Evolutionary conservation across 129 eudicot species (phyloP), one percentile per base, ranked within the genome.

Genomic region (Chrysanthemum lavandulifolium): DNA sequence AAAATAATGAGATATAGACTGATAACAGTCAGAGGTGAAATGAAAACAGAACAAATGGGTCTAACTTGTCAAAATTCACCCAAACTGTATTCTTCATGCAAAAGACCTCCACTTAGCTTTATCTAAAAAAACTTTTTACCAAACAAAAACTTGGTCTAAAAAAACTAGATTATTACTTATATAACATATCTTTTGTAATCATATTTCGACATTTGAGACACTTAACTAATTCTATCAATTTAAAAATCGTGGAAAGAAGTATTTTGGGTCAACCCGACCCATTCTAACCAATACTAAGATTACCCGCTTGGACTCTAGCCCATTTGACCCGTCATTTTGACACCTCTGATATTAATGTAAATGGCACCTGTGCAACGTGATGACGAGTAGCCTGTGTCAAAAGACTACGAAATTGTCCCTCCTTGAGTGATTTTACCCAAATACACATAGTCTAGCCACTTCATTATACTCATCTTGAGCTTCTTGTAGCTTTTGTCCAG

Each of bases 311-410:
- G 58, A 23, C 68, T 18, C 15, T 2, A 19, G 31, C 21, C 59
- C 14, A 51, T 13, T 14, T 5, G 29, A 52, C 33, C 67, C 5
- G 15, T 60, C 61, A 45, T 23, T 14, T 25, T 27, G 61, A 50
- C 61, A 73, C 69, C 53, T 51, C 61, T 31, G 33, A 60, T 43
- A 45, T 13, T 9, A 59, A 72, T 51, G 21, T 14, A 68, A 65
- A 52, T 13, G 65, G 61, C 25, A 93, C 99, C 97, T 94, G 99
- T 65, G 97, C 97, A 58, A 87, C 80, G 81, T 94, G 97, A 84
- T 94, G 99, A 54, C 97, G 97, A 73, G 94, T 91, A 65, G 99
- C 99, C 73, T 94, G 99, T 36, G 99, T 88, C 67, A 94, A 81
- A 69, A 94, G 85, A 76, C 97, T 90, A 59, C 90, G 93, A 60